Evolutionary conservation across 2,329 filamentous ascomycete species (phyloP), one percentile per base, ranked within the genome.

Genomic region (Colletotrichum horii): DNA sequence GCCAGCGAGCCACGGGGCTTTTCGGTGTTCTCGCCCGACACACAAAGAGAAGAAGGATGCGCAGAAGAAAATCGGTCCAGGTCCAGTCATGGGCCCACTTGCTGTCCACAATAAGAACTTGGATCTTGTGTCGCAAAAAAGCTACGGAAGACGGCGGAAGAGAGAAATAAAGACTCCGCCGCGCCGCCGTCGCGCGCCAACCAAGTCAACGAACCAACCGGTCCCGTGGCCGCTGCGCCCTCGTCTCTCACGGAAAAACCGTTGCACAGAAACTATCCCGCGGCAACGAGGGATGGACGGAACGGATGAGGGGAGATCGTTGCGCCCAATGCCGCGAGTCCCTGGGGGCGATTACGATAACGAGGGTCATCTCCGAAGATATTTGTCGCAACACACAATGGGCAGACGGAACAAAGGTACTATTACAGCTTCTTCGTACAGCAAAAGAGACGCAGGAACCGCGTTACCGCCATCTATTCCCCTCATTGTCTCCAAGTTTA

Each of bases 21-120:
- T 60, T 76, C 74, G 74, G 74, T 58, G 26, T 76, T 76, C 34
- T 76, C 70, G 4, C 70, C 74, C 74, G 74, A 76, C 64, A 65
- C 64, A 64, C 64, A 64, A 68, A 64, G n/a, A 43, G 22, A 52
- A 52, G 34, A 56, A 75, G 43, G 26, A 70, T 65, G 68, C 61
- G 32, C 38, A 56, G 24, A 28, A 70, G 61, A 75, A 61, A 28
- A 52, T 22, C 43, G 43, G 64, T 38, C 32, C 38, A 66, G 55
- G 43, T 72, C 62, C 73, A 72, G 38, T 38, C 34, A 60, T 75
- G 43, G 74, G 58, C 70, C 74, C 74, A 68, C 73, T 24, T 32
- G 43, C 38, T 58, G 26, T 68, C 73, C 73, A 75, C 70, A 73
- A 67, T 68, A 73, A 68, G 56, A 75, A 48, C 34, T 69, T 64